Conservation (phyloP, 129 eudicot species). For the Helianthus annuus region DNA sequence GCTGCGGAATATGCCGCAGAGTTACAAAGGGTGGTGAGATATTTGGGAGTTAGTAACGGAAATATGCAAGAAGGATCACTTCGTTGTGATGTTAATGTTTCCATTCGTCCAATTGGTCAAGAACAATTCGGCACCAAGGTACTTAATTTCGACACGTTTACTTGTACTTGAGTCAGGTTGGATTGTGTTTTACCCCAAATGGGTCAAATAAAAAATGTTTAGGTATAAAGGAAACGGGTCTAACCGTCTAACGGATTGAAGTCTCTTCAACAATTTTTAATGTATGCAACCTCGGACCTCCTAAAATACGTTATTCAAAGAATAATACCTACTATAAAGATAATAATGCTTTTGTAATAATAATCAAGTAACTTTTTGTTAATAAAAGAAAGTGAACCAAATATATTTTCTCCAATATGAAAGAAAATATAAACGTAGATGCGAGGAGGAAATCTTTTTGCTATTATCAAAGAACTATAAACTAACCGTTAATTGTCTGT, state of each 20-base stretch:
- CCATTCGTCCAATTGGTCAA: constrained; percentile 90
- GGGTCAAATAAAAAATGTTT: background rate
- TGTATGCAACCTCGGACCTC: background rate
- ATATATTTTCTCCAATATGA: background rate
- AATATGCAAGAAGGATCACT: constrained; percentile 99
- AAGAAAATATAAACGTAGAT: background rate
- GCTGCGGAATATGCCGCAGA: constrained; percentile 99
- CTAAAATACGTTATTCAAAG: background rate
- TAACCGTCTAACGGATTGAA: background rate
- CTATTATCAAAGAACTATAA: background rate
- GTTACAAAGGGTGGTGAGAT: constrained; percentile 90
- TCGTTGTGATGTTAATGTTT: constrained; percentile 96
- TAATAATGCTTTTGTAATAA: background rate
- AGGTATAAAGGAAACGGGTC: background rate
- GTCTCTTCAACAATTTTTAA: background rate
- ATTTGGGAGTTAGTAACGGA: constrained; percentile 90
- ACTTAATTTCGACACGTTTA: constrained; percentile 1
- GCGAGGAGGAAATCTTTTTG: background rate
- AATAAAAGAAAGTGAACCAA: background rate
- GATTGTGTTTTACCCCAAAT: background rate
- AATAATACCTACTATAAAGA: background rate
- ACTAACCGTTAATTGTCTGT: constrained; percentile 14
- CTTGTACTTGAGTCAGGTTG: background rate
- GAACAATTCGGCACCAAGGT: constrained; percentile 91
- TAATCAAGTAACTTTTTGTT: background rate